Base-by-base conservation (phyloP, 768 basidiomycete genomes). In the Sistotremastrum niveocremeum region DNA sequence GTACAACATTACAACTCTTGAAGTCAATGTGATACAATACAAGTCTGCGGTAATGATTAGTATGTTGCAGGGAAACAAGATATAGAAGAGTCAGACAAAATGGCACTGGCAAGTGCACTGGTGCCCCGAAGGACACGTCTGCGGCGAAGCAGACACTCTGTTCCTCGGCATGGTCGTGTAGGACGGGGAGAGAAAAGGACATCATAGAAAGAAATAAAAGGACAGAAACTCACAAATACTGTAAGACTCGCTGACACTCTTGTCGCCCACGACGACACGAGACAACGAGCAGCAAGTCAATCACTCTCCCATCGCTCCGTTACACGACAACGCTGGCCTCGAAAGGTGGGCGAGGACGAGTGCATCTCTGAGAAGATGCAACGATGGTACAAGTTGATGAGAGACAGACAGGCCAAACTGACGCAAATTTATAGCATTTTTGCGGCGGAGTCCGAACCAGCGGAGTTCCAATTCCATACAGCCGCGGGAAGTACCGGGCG, bases 101-200 rank as follows among this genome's bases (percentile, higher is more conserved):
- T 72, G 81, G 80, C 80, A 81, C 82, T 84, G 82, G 83, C 82
- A 83, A 84, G 81, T 81, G 74, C 80, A 73, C 78, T 81, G 59
- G 72, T 72, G 65, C 64, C 65, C 70, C 66, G 63, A 48, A 73
- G 65, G 68, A 65, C 70, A 72, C 76, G 62, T 65, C 73, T 78
- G 68, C 69, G 79, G 78, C 77, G 77, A 81, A 82, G 72, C 70
- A 80, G 77, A 60, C 58, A 56, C 79, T 81, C 81, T 84, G 62
- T 74, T 69, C 61, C 81, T 84, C 82, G 77, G 69, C 84, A 85
- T 79, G 74, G 84, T 84, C 83, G 82, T 80, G 59, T 84, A 84
- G 65, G 82, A 80, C 81, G 82, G 82, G 82, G 82, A 85, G 81
- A 84, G 83, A 84, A 84, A 70, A 71, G 70, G 74, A 80, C 81